phyloP scores from a whole-genome alignment of 2,329 filamentous ascomycete species.

The Plenodomus lindquistii region DNA sequence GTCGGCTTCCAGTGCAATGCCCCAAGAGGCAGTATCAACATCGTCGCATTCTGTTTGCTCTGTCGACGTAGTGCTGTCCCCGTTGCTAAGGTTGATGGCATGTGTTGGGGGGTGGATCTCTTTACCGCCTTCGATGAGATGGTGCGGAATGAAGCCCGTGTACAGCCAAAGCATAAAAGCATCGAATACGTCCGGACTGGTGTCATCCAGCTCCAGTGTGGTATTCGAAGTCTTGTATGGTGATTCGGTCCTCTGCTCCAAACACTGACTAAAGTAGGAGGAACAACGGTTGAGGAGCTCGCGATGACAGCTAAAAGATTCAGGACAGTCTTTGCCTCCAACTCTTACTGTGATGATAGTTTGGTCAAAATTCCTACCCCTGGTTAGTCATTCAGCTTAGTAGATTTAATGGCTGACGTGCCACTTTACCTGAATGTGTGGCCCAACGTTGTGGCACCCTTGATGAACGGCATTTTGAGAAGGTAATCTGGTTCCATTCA shows the following conservation, averaged over 20 bases:
- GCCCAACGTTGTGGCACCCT: conserved; percentile 37
- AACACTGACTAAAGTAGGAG: conserved; percentile 36
- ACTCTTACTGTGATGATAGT: conserved; percentile 43
- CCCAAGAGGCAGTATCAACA: conserved; percentile 41
- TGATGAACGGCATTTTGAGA: conserved; percentile 45
- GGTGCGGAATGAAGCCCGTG: conserved; percentile 41
- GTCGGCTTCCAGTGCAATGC: conserved; percentile 38
- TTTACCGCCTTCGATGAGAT: conserved; percentile 42
- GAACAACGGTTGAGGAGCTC: conserved; percentile 40
- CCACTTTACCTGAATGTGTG: conserved; percentile 38
- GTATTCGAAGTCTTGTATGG: conserved; percentile 35
- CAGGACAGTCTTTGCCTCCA: conserved; percentile 33
- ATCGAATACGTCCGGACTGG: conserved; percentile 43
- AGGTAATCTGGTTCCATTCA: conserved; percentile 40
- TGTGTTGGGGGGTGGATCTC: conserved; percentile 36
- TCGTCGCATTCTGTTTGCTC: conserved; percentile 32
- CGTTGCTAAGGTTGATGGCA: conserved; percentile 25
- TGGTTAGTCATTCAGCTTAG: conserved; percentile 16
- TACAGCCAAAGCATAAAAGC: conserved; percentile 45
- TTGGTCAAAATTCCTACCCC: conserved; percentile 40
- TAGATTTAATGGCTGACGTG: not conserved
- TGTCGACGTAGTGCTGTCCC: conserved; percentile 12
- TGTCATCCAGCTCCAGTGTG: conserved; percentile 37
- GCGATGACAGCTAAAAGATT: conserved; percentile 42
- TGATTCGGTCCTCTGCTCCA: conserved; percentile 35